Base-by-base conservation (phyloP, 805 yeast species). In the Nakazawaea populi region DNA sequence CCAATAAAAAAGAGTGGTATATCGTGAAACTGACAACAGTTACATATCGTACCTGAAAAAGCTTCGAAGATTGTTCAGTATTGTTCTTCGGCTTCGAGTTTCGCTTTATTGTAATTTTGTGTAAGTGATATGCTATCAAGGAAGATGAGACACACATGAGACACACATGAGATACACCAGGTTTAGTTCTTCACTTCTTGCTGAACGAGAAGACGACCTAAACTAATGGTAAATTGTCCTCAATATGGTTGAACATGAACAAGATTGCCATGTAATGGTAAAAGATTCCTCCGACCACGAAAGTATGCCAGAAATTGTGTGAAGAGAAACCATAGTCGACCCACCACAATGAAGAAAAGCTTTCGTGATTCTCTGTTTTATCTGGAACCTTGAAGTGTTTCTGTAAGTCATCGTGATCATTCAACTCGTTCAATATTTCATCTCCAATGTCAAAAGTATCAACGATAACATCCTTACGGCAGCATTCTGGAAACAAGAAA, bases 241-340 rank as follows among this genome's bases (percentile, higher is more conserved):
- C 47, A 42, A 50, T 43, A 34, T 46, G 55, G 30, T 72, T 73
- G 56, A 83, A 83, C 87, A 91, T 84, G 52, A 80, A 83, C 54
- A 89, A 70, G 38, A 89, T 72, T 11, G 95, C 92, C 51, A 74
- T 73, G 67, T 91, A 94, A 66, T 92, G 98, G 34, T 95, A 96
- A 41, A 87, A 66, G n/a, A 89, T 82, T 2, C 99, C 99, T 29
- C 87, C 74, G 14, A 94, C 77, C 32, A 94, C 99, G 62, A 87
- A 89, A 10, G 89, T 64, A 68, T 92, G 99, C 99, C 99, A 92
- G 32, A 92, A 72, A 60, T 90, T 91, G 66, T 92, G 99, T 37
- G 96, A 88, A 41, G 82, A 77, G 49, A 83, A 73, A 30, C 78
- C 65, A 64, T 85, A 87, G 58, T 87, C 94, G 12, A 83, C 83